Conservation (phyloP, 169 alveolate species). For the Amoebophrya sp. region DNA sequence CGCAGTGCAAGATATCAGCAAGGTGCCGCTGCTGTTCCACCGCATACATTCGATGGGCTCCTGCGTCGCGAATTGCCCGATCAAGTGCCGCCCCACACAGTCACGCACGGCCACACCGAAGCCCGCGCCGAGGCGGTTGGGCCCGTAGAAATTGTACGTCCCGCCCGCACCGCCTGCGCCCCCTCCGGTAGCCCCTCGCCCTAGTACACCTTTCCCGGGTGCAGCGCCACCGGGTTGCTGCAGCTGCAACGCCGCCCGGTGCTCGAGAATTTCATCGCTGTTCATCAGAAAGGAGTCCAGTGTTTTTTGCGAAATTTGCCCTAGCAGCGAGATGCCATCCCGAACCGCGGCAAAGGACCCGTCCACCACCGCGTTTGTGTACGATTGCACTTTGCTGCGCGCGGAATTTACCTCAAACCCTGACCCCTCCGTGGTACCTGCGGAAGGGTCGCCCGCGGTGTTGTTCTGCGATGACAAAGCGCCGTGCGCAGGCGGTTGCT, state of each 20-base stretch:
- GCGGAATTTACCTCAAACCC: no score
- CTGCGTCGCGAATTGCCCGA: neutral
- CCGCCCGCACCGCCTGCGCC: no score
- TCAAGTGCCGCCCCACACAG: neutral
- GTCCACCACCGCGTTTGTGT: neutral
- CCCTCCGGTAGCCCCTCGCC: no score
- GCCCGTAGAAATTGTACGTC: no score
- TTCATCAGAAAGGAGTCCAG: neutral
- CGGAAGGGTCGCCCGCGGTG: neutral
- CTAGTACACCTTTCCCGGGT: no score
- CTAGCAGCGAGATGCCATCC: neutral
- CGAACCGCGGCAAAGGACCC: neutral
- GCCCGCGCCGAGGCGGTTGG: neutral
- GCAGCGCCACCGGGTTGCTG: no score
- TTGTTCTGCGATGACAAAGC: neutral
- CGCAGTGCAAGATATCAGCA: neutral
- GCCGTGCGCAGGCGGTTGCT: neutral
- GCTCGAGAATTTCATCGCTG: no score
- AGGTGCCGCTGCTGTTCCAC: neutral
- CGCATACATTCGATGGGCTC: neutral
- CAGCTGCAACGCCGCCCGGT: no score
- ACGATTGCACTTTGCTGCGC: no score
- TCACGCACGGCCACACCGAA: neutral
- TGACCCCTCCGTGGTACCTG: no score
- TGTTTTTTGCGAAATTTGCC: neutral